phyloP scores from a whole-genome alignment of 73 alveolate species.

The Durusdinium trenchii region DNA sequence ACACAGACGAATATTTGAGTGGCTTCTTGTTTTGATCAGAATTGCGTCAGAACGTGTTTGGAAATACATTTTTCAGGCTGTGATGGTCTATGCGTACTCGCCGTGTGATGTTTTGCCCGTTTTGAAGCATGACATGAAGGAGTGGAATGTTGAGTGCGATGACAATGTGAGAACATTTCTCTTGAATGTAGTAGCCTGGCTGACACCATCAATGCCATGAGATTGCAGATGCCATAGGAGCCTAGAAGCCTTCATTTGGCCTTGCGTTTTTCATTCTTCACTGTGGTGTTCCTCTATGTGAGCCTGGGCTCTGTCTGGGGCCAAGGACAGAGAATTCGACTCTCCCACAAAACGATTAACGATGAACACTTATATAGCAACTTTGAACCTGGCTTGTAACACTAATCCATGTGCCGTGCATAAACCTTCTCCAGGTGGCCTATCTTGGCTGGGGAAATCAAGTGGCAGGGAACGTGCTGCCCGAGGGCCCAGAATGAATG shows the following conservation, averaged over 20 bases:
- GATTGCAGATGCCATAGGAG: background rate
- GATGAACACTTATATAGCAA: background rate
- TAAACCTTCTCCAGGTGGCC: background rate
- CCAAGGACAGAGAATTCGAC: background rate
- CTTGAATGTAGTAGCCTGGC: background rate
- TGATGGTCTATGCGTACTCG: slow-evolving; percentile 79
- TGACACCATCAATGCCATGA: background rate
- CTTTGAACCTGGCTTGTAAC: too few relatives aligned
- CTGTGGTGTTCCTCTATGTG: slow-evolving; percentile 37
- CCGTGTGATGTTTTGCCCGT: slow-evolving; percentile 84
- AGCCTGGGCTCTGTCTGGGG: slow-evolving; percentile 38
- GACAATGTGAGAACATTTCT: background rate
- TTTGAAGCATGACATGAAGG: slow-evolving; percentile 90
- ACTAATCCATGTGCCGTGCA: too few relatives aligned
- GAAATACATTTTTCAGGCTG: slow-evolving; percentile 22
- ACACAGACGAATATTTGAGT: background rate
- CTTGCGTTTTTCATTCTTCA: slow-evolving; percentile 52
- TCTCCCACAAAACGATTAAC: background rate
- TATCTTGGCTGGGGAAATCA: slow-evolving; percentile 82
- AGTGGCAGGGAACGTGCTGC: slow-evolving; percentile 58
- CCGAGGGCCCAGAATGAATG: background rate
- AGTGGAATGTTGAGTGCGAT: background rate
- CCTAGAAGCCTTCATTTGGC: slow-evolving; percentile 38
- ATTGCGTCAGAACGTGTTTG: background rate
- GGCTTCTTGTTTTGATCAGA: background rate